Base-by-base conservation (phyloP, 2,329 filamentous ascomycete species). In the Chaetomium sp. region DNA sequence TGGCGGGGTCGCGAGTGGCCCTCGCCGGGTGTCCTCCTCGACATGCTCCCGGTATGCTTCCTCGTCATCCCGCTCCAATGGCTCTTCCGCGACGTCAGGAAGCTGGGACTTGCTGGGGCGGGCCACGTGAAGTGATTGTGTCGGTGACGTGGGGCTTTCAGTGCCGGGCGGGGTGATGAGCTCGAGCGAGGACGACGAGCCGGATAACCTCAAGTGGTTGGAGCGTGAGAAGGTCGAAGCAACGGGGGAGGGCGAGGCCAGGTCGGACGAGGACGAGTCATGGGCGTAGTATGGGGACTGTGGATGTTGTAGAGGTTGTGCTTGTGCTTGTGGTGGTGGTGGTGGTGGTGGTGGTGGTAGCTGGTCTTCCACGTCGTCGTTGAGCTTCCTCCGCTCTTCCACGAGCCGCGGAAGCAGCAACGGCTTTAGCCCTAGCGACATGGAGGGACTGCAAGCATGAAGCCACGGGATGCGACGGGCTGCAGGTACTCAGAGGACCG, bases 1-100 rank as follows among this genome's bases (percentile, higher is more conserved):
- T 34, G 78, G 69, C 48, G 77, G 68, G 47, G 75, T 70, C 56
- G 77, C 75, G 19, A 27, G 19, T 27, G 19, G 19, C 19, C 19
- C 19, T 27, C 19, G 19, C 19, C 19, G 19, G 19, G 19, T 27
- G 19, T 27, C 19, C 19, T 27, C 19, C 19, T 27, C 19, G 19
- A 27, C 19, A 27, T 27, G 19, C 2, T 27, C 19, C 57, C 79
- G 72, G 49, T 77, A 75, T 51, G 79, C 78, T 34, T 85, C 75
- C 52, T 79, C 78, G 34, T 85, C 81, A 27, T 87, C 87, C 53
- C 79, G 80, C 68, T 91, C 87, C 43, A 84, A 72, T 2, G 87
- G 85, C 66, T 95, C 91, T 70, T 96, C 91, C 66, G 91, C 82
- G 19, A 96, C 87, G 65, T 94, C 88, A 12, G 89, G 87, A 59